Evolutionary conservation across 208 protist genomes (phyloP).

Genomic region (Plasmodiophora brassicae): DNA sequence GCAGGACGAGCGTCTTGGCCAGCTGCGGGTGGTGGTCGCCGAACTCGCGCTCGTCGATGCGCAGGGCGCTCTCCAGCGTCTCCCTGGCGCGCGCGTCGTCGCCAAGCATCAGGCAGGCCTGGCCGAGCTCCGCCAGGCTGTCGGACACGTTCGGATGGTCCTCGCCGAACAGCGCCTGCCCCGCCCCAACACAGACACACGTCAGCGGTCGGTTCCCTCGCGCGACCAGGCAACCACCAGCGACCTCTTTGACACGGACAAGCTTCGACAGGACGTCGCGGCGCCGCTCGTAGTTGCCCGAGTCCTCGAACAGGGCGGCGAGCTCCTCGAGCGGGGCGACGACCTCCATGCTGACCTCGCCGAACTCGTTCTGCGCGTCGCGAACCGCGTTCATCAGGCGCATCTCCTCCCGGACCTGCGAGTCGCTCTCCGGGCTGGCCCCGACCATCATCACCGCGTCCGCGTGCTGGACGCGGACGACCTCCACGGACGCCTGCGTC

Average conservation of each 20-base stretch:
- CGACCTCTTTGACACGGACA: not conserved
- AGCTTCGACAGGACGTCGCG: not conserved
- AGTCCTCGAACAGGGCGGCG: not conserved
- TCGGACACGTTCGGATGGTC: not conserved
- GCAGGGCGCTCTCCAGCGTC: not conserved
- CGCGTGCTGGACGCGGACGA: not conserved
- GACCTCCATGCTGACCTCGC: not conserved
- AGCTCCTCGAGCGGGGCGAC: not conserved
- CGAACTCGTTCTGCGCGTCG: not conserved
- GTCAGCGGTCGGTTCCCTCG: too few relatives aligned
- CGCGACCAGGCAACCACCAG: too few relatives aligned
- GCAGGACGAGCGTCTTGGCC: not conserved
- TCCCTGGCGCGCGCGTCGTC: not conserved
- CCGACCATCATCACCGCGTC: not conserved
- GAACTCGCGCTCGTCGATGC: not conserved
- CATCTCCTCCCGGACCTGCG: constrained; percentile 1
- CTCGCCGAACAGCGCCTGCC: not conserved
- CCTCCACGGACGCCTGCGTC: not conserved
- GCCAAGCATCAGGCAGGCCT: not conserved
- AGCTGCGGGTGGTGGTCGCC: not conserved
- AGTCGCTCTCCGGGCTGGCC: not conserved
- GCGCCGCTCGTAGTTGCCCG: constrained; percentile 10
- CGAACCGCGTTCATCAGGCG: not conserved
- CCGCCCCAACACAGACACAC: too few relatives aligned
- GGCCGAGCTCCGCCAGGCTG: not conserved